Conservation (phyloP, 164 flowering plant genomes). For the Stephania cephalantha region DNA sequence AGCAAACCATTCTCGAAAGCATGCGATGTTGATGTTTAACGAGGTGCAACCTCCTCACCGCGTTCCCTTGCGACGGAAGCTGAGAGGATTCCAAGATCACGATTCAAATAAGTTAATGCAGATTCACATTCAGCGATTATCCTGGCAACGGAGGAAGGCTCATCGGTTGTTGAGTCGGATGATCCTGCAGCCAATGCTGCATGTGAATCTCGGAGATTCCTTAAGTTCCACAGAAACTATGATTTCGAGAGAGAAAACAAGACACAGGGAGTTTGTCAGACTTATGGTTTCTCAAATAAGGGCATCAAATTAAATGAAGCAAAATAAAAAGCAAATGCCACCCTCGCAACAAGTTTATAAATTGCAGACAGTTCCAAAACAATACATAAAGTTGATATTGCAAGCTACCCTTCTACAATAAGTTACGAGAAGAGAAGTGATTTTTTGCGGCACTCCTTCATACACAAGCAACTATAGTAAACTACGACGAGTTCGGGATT, state of each 20-base stretch:
- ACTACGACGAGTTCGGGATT: too few species aligned
- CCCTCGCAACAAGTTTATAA: too few species aligned
- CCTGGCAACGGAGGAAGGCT: slow-evolving; percentile 72
- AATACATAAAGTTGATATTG: neutral
- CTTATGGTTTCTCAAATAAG: neutral
- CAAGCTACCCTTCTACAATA: too few species aligned
- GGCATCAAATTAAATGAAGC: neutral
- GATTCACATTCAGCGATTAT: slow-evolving; percentile 91
- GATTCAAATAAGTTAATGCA: slow-evolving; percentile 72
- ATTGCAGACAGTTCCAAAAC: too few species aligned
- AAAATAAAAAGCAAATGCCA: too few species aligned
- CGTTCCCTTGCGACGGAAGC: slow-evolving; percentile 87
- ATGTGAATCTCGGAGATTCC: slow-evolving; percentile 84
- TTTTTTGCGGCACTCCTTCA: neutral
- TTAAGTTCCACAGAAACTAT: slow-evolving; percentile 87
- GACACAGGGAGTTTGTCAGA: neutral
- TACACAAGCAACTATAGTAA: neutral
- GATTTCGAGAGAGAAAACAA: slow-evolving; percentile 8
- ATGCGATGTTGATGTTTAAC: neutral
- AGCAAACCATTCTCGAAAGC: neutral
- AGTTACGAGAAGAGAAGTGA: neutral
- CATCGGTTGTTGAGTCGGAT: slow-evolving; percentile 56
- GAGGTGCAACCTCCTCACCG: slow-evolving; percentile 24
- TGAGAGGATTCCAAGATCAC: slow-evolving; percentile 89
- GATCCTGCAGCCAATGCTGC: slow-evolving; percentile 82